Evolutionary conservation across 768 basidiomycete genomes (phyloP), one percentile per base, ranked within the genome.

Genomic region (Mycena filopes): DNA sequence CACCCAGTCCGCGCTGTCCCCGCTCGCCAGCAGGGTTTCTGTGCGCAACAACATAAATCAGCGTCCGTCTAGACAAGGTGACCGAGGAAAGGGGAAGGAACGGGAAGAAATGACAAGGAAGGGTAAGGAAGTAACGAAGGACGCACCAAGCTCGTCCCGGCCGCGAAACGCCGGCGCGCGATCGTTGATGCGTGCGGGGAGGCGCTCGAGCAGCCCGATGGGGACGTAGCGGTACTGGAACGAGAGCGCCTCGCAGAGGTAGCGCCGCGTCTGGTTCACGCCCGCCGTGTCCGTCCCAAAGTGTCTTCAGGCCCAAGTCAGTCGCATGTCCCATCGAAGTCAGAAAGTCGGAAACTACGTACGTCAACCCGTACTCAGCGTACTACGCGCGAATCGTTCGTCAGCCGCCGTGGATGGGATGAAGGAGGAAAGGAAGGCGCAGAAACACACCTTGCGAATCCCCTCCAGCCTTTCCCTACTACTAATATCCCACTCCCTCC

Each of bases 161-260:
- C 97, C 97, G 15, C 84, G 83, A 80, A 93, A 99, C 0, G 92
- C 87, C 0, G 95, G 94, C 0, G 96, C 89, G 13, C 98, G 88
- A 60, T 99, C 96, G 74, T 99, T 99, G 69, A 99, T 88, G 63
- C 85, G 83, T 3, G 83, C 86, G 0, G 97, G 96, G 26, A 96
- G 79, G 1, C 74, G 79, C 75, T 99, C 96, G 21, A 99, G 85
- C 9, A 99, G 80, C 0, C 98, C 98, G 49, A 99, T 90, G 9
- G 98, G 98, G 49, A 98, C 81, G 74, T 99, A 99, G 47, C 98
- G 94, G 76, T 97, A 92, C 72, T 96, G 94, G 84, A 99, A 99
- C 0, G 95, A 97, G 2, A 99, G 83, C 0, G 95, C 90, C 79
- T 99, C 98, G 75, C 94, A 96, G 15, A 99, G 87, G 80, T 96